Evolutionary conservation across 2,329 filamentous ascomycete species (phyloP).

Genomic region (Saccharata proteae): DNA sequence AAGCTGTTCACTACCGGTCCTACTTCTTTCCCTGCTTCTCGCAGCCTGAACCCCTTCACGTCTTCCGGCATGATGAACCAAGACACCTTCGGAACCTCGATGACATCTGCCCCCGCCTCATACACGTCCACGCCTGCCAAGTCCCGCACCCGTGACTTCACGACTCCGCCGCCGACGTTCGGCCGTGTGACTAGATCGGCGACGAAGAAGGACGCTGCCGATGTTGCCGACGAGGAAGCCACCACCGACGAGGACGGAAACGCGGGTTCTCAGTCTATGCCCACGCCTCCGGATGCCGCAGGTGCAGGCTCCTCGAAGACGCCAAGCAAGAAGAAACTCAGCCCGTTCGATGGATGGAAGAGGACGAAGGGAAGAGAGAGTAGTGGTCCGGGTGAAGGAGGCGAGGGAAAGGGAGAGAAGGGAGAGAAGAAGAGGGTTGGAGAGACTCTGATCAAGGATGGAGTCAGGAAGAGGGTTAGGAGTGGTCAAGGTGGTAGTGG

Average conservation of each 20-base stretch:
- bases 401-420: slow-evolving; percentile 34
- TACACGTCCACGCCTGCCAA: slow-evolving; percentile 41
- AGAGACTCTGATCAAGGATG: slow-evolving; percentile 4
- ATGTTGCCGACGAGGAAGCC: slow-evolving; percentile 10
- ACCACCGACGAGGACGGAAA: slow-evolving; percentile 2
- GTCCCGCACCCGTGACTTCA: slow-evolving; percentile 11
- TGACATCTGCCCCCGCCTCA: no score
- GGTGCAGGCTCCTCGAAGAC: no score
- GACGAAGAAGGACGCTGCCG: slow-evolving; percentile 38
- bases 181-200: slow-evolving; percentile 46
- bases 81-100: no score
- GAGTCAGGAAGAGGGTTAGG: slow-evolving; percentile 6
- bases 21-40: slow-evolving; percentile 13
- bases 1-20: slow-evolving; percentile 15
- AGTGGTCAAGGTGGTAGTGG: slow-evolving; percentile 1
- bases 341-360: slow-evolving; percentile 57
- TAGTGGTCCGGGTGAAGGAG: slow-evolving; percentile 21
- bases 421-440: slow-evolving; percentile 24
- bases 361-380: slow-evolving; percentile 43
- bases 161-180: slow-evolving; percentile 47
- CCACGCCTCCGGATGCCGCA: no score
- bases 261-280: slow-evolving; percentile 17
- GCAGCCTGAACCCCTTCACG: slow-evolving; percentile 10
- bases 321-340: slow-evolving; percentile 24
- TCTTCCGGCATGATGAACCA: slow-evolving; percentile 16